Conservation (phyloP, 495 filamentous ascomycete genomes). For the Penicillium crystallinum region DNA sequence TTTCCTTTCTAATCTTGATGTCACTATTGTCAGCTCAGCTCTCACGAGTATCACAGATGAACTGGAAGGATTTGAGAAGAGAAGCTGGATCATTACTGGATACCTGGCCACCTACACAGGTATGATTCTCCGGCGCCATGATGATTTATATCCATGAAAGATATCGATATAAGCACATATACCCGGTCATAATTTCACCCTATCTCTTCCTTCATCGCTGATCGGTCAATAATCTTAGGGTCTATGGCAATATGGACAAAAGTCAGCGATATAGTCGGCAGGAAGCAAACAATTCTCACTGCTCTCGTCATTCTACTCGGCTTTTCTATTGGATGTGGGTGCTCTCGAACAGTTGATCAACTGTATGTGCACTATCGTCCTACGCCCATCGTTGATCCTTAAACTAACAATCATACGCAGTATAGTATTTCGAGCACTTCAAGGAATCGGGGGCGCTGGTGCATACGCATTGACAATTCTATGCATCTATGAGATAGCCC, state of each 20-base stretch:
- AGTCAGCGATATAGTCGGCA: conserved; percentile 55
- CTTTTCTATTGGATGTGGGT: conserved; percentile 54
- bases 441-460: conserved; percentile 53
- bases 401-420: conserved; percentile 20
- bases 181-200: not conserved
- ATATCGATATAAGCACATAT: no score
- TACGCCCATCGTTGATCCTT: not conserved
- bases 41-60: conserved; percentile 54
- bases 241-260: conserved; percentile 57
- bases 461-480: conserved; percentile 48
- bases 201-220: not conserved
- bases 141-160: no score
- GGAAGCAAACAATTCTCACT: conserved; percentile 42
- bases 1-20: conserved; percentile 56
- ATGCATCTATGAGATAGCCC: conserved; percentile 45
- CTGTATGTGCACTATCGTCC: conserved; percentile 33
- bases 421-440: conserved; percentile 50
- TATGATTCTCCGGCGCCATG: conserved; percentile 18
- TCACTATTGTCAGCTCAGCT: conserved; percentile 60
- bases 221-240: conserved; percentile 15
- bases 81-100: conserved; percentile 52
- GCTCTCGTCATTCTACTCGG: conserved; percentile 49
- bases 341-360: conserved; percentile 45
- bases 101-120: conserved; percentile 56
- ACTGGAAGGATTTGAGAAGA: conserved; percentile 47